Percentiles rank a stretch among this genome's conserved stretches.
phyloP scores from a whole-genome alignment of 2,329 filamentous ascomycete species.

The Colletotrichum sp. region DNA sequence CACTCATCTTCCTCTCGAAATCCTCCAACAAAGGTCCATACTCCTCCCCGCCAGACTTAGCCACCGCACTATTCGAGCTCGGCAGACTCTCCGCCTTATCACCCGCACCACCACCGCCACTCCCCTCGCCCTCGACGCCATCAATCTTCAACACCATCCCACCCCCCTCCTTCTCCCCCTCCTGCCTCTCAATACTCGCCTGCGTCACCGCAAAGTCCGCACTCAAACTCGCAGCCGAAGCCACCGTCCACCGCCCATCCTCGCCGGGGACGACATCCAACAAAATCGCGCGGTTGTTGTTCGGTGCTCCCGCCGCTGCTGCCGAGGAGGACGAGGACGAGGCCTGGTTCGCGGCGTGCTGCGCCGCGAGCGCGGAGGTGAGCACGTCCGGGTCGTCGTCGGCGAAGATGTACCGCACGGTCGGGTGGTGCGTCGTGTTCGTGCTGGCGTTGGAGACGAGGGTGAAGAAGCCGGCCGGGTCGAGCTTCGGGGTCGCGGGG shows the following conservation, averaged over 20 bases:
- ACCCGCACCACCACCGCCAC: slow-evolving; percentile 23
- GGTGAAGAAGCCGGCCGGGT: slow-evolving; percentile 66
- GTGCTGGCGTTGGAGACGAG: slow-evolving; percentile 79
- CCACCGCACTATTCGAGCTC: slow-evolving; percentile 34
- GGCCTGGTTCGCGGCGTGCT: slow-evolving; percentile 28
- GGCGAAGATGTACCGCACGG: slow-evolving; percentile 89
- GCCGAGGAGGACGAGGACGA: slow-evolving; percentile 29
- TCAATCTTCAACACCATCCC: slow-evolving; percentile 67
- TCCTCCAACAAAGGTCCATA: slow-evolving; percentile 58
- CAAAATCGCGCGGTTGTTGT: slow-evolving; percentile 52
- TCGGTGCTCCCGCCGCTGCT: slow-evolving; percentile 19
- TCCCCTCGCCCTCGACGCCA: slow-evolving; percentile 47
- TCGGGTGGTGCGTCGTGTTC: slow-evolving; percentile 80
- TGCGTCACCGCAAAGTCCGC: slow-evolving; percentile 71
- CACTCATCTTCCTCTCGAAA: slow-evolving; percentile 62
- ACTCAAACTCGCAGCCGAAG: slow-evolving; percentile 74
- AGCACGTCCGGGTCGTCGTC: slow-evolving; percentile 87
- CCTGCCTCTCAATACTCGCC: slow-evolving; percentile 50
- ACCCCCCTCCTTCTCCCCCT: slow-evolving; percentile 26
- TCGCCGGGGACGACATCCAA: slow-evolving; percentile 56
- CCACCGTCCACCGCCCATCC: slow-evolving; percentile 57
- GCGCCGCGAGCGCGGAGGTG: slow-evolving; percentile 63
- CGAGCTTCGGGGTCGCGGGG: slow-evolving; percentile 6
- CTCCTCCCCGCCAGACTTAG: slow-evolving; percentile 44
- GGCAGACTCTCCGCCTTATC: slow-evolving; percentile 5